These are phyloP conservation scores for Leucosporidium scottii DNA, from an alignment of 768 basidiomycete species.

Conservation along the genomic window DNA sequence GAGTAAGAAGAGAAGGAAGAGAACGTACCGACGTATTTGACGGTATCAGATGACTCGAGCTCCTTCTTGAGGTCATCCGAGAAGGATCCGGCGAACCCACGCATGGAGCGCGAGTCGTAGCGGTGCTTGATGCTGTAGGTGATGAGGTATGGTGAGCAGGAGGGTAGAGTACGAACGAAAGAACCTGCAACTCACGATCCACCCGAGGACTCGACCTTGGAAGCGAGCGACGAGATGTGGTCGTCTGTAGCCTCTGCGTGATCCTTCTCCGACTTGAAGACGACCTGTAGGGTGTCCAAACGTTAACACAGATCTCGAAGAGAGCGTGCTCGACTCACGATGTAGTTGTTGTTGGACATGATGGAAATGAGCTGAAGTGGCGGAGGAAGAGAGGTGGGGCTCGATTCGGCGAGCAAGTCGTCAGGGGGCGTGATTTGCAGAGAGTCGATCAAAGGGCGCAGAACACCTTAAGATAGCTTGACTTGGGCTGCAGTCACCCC, in stretches of 20 bases:
- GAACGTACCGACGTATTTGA: conserved; percentile 29
- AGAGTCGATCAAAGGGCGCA: too few relatives aligned
- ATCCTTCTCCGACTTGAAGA: conserved; percentile 25
- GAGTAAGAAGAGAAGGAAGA: neutral
- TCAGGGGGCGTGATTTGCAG: too few relatives aligned
- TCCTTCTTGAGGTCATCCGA: conserved; percentile 28
- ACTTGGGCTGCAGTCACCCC: too few relatives aligned
- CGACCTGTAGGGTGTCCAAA: conserved; percentile 2
- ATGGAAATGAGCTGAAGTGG: neutral
- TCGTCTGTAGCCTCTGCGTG: conserved; percentile 10
- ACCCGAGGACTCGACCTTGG: conserved; percentile 9
- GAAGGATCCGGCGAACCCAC: conserved; percentile 28
- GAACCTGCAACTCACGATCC: conserved; percentile 14
- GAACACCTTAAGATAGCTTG: too few relatives aligned
- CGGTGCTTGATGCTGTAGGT: conserved; percentile 16
- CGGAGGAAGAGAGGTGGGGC: too few relatives aligned
- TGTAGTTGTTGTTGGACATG: neutral
- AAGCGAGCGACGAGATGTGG: conserved; percentile 8
- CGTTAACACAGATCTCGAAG: neutral
- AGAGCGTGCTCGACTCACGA: neutral
- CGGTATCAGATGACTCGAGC: conserved; percentile 24
- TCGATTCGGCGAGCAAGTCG: too few relatives aligned
- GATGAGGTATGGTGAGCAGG: neutral
- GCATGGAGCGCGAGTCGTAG: conserved; percentile 20
- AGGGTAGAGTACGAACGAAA: neutral